Percentiles rank a stretch among this genome's conserved stretches.
phyloP scores from a whole-genome alignment of 768 basidiomycete species.

The Paxillus involutus region DNA sequence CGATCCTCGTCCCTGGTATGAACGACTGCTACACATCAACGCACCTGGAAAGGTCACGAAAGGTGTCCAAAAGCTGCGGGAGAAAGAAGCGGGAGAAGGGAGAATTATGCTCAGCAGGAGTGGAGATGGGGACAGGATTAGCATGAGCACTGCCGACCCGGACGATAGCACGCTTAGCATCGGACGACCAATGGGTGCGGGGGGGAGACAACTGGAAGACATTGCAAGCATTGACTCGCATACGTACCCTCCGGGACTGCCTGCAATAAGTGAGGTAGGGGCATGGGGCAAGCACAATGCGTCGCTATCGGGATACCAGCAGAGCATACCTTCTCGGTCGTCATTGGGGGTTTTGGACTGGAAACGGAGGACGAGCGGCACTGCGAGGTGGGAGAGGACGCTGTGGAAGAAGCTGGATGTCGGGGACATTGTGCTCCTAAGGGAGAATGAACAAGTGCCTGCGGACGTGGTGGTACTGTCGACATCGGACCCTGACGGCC shows the following conservation, averaged over 20 bases:
- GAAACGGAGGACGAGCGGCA: conserved; percentile 62
- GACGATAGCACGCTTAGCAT: conserved; percentile 46
- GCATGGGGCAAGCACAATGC: conserved; percentile 38
- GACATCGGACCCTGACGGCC: conserved; percentile 86
- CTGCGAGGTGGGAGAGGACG: conserved; percentile 90
- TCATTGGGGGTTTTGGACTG: conserved; percentile 82
- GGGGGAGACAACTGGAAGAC: conserved; percentile 59
- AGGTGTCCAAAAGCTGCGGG: conserved; percentile 83
- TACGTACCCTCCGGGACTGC: conserved; percentile 56
- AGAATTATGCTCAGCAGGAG: conserved; percentile 59
- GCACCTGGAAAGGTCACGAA: conserved; percentile 74
- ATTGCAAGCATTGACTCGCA: conserved; percentile 68
- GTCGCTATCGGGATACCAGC: conserved; percentile 50
- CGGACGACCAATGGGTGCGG: conserved; percentile 36
- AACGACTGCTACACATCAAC: conserved; percentile 71
- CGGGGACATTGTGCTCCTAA: conserved; percentile 88
- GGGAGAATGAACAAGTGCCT: conserved; percentile 95
- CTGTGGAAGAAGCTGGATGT: conserved; percentile 99
- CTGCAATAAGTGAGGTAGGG: conserved; percentile 24
- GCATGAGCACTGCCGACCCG: conserved; percentile 44
- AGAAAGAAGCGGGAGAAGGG: conserved; percentile 72
- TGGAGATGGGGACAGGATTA: conserved; percentile 33
- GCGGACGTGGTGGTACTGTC: conserved; percentile 93
- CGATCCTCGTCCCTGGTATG: conserved; percentile 74
- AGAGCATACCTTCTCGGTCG: conserved; percentile 54